Evolutionary conservation across 2,329 filamentous ascomycete genomes (phyloP), one percentile per base, ranked within the genome.

Genomic region (Trichophyton equinum): DNA sequence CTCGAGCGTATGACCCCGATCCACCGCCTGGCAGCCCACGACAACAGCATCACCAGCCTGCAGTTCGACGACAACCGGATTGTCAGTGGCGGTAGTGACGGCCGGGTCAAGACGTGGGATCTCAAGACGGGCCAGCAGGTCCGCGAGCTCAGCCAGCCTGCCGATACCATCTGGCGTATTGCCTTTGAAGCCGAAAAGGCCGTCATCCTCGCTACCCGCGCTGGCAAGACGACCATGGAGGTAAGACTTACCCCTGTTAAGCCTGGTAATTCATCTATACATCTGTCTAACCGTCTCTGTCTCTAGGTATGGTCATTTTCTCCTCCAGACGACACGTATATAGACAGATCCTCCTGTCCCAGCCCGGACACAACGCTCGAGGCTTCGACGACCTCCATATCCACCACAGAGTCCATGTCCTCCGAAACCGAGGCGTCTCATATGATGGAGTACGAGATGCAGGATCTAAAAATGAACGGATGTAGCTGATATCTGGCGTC

Each of bases 171-270:
- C 0, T 99, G 94, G 94, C 83, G 94, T 62, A 92, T 99, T 38
- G 94, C 95, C 0, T 99, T 99, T 72, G 94, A 99, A 71, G 92
- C 96, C 66, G 94, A 99, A 75, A 97, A 96, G 74, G 95, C 92
- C 62, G 92, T 99, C 33, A 92, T 96, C 36, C 88, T 99, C 80
- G 94, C 94, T 7, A 87, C 90, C 68, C 83, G 92, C 63, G 84
- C 84, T 59, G 86, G 85, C 61, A 85, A 91, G 64, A 97, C 95
- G 0, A 88, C 97, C 64, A 99, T 99, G 94, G 94, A 99, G 85
- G 92, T 95, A 40, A 60, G 63, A 51, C 27, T 30, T 30, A 7
- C 7, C 3, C 22, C 51, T 13, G 42, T 42, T 61, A 13, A n/a
- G 36, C 13, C 2, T 25, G 18, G 20, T n/a, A 5, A 13, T 25